phyloP scores from a whole-genome alignment of 1,139 yeast species.

The Suhomyces anneliseae region DNA sequence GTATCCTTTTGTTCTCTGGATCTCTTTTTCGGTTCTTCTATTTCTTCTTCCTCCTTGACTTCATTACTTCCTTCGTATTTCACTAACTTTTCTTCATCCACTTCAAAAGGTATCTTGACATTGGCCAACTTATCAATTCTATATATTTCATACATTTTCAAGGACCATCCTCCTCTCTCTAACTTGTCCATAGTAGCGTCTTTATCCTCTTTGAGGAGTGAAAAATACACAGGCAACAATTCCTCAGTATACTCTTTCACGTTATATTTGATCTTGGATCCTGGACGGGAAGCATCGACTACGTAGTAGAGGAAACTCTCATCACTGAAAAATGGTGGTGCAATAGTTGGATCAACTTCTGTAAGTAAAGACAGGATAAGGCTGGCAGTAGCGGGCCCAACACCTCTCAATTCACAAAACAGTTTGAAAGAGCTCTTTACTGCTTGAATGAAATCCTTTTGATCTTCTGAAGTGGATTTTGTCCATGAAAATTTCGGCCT shows the following conservation, averaged over 20 bases:
- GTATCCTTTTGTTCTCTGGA: not conserved
- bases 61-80: conserved; percentile 1
- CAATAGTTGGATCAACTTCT: conserved; percentile 19
- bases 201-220: conserved; percentile 13
- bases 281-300: conserved; percentile 29
- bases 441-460: conserved; percentile 16
- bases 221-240: conserved; percentile 26
- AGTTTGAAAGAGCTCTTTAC: conserved; percentile 29
- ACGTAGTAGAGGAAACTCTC: conserved; percentile 43
- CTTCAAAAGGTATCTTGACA: conserved; percentile 22
- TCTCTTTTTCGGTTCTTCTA: conserved; percentile 1
- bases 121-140: conserved; percentile 26
- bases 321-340: conserved; percentile 53
- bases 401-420: conserved; percentile 41
- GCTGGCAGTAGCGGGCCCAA: conserved; percentile 55
- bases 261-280: conserved; percentile 40
- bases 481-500: conserved; percentile 11
- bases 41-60: conserved; percentile 1
- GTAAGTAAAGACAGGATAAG: conserved; percentile 37
- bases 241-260: conserved; percentile 44
- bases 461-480: not conserved
- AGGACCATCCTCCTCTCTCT: conserved; percentile 43
- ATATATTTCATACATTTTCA: conserved; percentile 31
- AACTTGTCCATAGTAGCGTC: conserved; percentile 19
- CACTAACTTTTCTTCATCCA: conserved; percentile 11